Percentiles rank a stretch among this genome's conserved stretches.
Evolutionary conservation across 306 rosid species (phyloP).

Genomic region (Prunus salicina): DNA sequence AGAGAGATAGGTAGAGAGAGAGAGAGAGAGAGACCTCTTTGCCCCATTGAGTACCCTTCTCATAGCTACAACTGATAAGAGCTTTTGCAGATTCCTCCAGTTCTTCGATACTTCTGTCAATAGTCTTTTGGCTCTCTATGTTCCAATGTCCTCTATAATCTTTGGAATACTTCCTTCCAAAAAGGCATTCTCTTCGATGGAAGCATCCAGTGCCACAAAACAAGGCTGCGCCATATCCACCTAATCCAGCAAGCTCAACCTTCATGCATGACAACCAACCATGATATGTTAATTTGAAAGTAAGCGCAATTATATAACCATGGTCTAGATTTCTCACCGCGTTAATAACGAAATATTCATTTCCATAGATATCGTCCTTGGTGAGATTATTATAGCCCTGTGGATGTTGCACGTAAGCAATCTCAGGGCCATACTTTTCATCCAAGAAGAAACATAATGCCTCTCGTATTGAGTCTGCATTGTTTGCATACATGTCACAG

Average conservation of each 20-base stretch:
- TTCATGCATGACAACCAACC: conserved; percentile 15
- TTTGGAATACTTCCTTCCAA: conserved; percentile 37
- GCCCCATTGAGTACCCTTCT: conserved; percentile 66
- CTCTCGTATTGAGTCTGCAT: conserved; percentile 43
- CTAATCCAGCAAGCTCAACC: conserved; percentile 50
- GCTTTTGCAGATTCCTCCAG: conserved; percentile 50
- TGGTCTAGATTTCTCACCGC: conserved; percentile 23
- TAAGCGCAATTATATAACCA: not conserved
- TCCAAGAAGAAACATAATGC: conserved; percentile 62
- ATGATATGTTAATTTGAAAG: conserved; percentile 1
- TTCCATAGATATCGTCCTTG: conserved; percentile 44
- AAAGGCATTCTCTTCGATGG: conserved; percentile 61
- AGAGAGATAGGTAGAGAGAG: not conserved
- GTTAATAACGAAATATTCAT: not conserved
- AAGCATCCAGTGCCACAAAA: conserved; percentile 73
- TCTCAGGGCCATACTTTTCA: conserved; percentile 44
- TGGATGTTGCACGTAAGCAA: conserved; percentile 59
- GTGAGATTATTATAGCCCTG: conserved; percentile 44
- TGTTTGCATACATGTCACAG: conserved; percentile 67
- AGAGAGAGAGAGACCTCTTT: conserved; percentile 36
- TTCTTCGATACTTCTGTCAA: conserved; percentile 33
- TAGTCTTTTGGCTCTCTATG: conserved; percentile 15
- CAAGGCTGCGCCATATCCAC: conserved; percentile 52
- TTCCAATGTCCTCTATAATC: conserved; percentile 19
- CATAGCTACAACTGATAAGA: conserved; percentile 49